Evolutionary conservation across 2,329 filamentous ascomycete species (phyloP), one percentile per base, ranked within the genome.

Genomic region (Penicillium sp.): DNA sequence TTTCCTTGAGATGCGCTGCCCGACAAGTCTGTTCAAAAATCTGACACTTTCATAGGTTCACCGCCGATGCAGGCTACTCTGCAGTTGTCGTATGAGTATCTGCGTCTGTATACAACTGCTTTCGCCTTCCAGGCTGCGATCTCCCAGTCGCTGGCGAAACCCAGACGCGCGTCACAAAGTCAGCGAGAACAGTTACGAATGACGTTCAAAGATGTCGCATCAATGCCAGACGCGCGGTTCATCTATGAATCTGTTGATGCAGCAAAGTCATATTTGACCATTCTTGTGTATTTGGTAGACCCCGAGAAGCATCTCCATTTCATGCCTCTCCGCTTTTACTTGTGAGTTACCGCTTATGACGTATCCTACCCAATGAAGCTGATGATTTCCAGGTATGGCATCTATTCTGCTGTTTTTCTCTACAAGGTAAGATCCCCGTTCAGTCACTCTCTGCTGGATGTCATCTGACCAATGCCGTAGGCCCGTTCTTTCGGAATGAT

Each of bases 101-200:
- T 89, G 1, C 78, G 85, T 6, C 75, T 89, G 0, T 89, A 89
- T 64, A 86, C 85, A 41, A 88, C 87, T 50, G 85, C 86, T 0
- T 89, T 88, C 62, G 86, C 85, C 1, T 88, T 88, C 57, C 86
- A 89, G 63, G 85, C 86, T 2, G 86, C 83, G 0, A 81, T 80
- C 41, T 81, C 69, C 58, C 79, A 76, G 61, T 78, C 67, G 47
- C 68, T 70, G 55, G 75, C 65, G 49, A 71, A 72, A 58, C 63
- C 65, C 39, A 67, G 68, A 56, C 60, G 63, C 16, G 61, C 72
- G 54, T 58, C 64, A 33, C 56, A 64, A 41, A 61, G 64, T 35
- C 64, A 70, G 55, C 62, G 69, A 56, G 66, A 75, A 35, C 70
- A 73, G 51, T 58, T 74, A 12, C 64, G 70, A 41, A 67, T 71